Percentiles rank a stretch among this genome's conserved stretches.
Evolutionary conservation across 192 early-diverging fungal genomes (phyloP).

Genomic region (Coemansia sp.): DNA sequence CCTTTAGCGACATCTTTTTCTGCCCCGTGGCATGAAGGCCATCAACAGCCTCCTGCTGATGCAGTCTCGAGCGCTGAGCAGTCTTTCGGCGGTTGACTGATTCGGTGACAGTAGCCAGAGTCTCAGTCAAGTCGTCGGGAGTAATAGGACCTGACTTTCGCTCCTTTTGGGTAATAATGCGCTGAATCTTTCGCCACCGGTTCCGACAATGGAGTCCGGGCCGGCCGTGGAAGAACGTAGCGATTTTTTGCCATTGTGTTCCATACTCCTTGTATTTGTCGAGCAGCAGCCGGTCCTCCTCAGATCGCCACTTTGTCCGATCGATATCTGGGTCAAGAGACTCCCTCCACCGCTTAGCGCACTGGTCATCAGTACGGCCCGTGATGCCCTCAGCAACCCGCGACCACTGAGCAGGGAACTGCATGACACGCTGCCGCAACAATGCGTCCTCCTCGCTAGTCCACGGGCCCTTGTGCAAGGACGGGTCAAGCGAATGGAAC

Average conservation of each 20-base stretch:
- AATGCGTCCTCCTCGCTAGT: conserved; percentile 73
- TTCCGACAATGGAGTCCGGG: conserved; percentile 78
- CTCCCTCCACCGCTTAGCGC: conserved; percentile 88
- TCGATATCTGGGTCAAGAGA: conserved; percentile 80
- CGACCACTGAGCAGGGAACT: conserved; percentile 78
- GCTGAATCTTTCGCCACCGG: conserved; percentile 73
- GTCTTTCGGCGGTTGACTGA: conserved; percentile 51
- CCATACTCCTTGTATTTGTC: conserved; percentile 65
- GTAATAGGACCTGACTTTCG: conserved; percentile 27
- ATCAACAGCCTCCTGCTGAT: conserved; percentile 6
- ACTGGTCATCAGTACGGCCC: conserved; percentile 85
- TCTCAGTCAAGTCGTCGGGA: conserved; percentile 19
- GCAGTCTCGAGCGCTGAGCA: conserved; percentile 39
- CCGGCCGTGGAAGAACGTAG: conserved; percentile 67
- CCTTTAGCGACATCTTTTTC: conserved; percentile 6
- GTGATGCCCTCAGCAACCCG: conserved; percentile 73
- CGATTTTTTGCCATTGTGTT: conserved; percentile 79
- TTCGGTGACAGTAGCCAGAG: conserved; percentile 46
- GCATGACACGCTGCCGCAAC: conserved; percentile 66
- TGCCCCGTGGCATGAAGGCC: not conserved
- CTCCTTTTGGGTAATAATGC: conserved; percentile 55
- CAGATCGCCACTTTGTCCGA: conserved; percentile 66
- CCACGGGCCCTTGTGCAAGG: conserved; percentile 77
- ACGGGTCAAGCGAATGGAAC: conserved; percentile 78
- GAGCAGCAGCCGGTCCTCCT: conserved; percentile 63